phyloP scores from a whole-genome alignment of 768 basidiomycete genomes.

The Pulveroboletus sp. region DNA sequence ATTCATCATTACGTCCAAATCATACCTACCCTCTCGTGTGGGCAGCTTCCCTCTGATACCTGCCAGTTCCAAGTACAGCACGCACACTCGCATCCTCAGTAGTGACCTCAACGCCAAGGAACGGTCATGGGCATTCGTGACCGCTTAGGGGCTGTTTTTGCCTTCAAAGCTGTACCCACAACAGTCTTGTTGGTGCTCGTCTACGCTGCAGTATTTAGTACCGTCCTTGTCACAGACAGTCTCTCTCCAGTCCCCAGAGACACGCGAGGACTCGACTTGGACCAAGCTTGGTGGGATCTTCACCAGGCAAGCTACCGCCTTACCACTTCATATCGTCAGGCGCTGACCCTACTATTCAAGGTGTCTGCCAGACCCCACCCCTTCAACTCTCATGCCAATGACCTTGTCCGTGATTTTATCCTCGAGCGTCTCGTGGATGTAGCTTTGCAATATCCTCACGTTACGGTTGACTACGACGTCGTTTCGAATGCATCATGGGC shows the following conservation, averaged over 20 bases:
- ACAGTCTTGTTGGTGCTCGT: slow-evolving; percentile 43
- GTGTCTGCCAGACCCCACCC: slow-evolving; percentile 71
- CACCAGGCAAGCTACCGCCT: slow-evolving; percentile 38
- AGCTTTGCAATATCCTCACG: slow-evolving; percentile 38
- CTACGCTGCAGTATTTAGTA: slow-evolving; percentile 44
- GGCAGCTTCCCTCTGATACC: not conserved
- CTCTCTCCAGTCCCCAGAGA: slow-evolving; percentile 42
- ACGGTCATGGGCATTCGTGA: slow-evolving; percentile 24
- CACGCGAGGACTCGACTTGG: slow-evolving; percentile 43
- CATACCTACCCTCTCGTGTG: too few relatives aligned
- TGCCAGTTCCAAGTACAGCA: not conserved
- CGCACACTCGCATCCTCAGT: not conserved
- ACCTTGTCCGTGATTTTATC: slow-evolving; percentile 57
- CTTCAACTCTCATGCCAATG: slow-evolving; percentile 74
- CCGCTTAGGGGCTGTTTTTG: slow-evolving; percentile 23
- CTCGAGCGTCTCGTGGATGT: slow-evolving; percentile 48
- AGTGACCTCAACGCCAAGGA: not conserved
- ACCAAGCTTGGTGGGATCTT: slow-evolving; percentile 55
- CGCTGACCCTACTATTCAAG: slow-evolving; percentile 25
- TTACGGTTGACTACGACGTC: slow-evolving; percentile 49
- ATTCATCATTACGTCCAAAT: not conserved
- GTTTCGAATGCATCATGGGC: slow-evolving; percentile 49
- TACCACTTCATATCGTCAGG: not conserved
- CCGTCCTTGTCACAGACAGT: slow-evolving; percentile 46
- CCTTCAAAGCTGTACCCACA: slow-evolving; percentile 40